Conservation (phyloP, 495 filamentous ascomycete genomes). For the Talaromyces nanjingensis region DNA sequence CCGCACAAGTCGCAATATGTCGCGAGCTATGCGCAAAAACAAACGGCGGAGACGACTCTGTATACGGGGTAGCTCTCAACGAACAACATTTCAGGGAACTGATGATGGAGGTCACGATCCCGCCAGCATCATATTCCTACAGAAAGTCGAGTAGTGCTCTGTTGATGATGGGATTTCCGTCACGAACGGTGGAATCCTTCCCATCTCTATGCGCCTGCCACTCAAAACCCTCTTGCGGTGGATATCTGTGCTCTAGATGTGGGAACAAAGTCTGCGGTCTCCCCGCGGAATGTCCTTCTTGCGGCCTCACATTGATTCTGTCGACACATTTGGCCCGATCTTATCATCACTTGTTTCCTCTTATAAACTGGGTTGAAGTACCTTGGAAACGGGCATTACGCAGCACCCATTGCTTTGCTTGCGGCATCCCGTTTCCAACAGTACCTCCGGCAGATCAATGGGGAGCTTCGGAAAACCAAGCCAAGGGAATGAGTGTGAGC, state of each 20-base stretch:
- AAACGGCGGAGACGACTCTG: slow-evolving; percentile 67
- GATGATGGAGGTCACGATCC: slow-evolving; percentile 81
- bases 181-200: slow-evolving; percentile 66
- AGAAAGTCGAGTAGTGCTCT: slow-evolving; percentile 66
- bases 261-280: slow-evolving; percentile 82
- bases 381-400: slow-evolving; percentile 62
- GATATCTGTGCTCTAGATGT: slow-evolving; percentile 88
- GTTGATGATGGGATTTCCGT: slow-evolving; percentile 99
- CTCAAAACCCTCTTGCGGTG: slow-evolving; percentile 72
- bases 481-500: slow-evolving; percentile 71
- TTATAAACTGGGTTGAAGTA: slow-evolving; percentile 86
- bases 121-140: slow-evolving; percentile 67
- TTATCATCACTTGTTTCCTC: slow-evolving; percentile 93
- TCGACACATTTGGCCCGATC: slow-evolving; percentile 93
- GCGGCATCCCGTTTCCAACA: slow-evolving; percentile 45
- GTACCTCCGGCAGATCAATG: slow-evolving; percentile 35
- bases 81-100: slow-evolving; percentile 85
- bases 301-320: slow-evolving; percentile 85
- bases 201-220: slow-evolving; percentile 90
- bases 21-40: slow-evolving; percentile 79
- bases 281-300: slow-evolving; percentile 86
- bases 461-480: slow-evolving; percentile 25
- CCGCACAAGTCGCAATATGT: slow-evolving; percentile 88
- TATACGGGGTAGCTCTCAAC: slow-evolving; percentile 78
- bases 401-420: slow-evolving; percentile 41